These are phyloP conservation scores for Sporisorium sorghi DNA, from an alignment of 1,284 basidiomycete genomes.

Conservation along the genomic window DNA sequence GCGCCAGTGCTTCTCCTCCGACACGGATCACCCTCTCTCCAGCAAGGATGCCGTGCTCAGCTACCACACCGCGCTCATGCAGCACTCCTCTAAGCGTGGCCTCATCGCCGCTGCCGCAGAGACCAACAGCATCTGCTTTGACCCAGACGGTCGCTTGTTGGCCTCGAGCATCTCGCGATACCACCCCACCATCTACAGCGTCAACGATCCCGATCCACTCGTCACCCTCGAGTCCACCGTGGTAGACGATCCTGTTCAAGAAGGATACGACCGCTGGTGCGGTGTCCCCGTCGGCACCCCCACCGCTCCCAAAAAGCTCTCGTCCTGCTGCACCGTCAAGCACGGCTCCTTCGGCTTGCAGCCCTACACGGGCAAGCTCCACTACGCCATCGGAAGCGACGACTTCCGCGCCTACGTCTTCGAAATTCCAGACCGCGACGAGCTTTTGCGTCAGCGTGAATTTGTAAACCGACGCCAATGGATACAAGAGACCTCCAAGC, in stretches of 20 bases:
- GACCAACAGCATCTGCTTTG: conserved; percentile 44
- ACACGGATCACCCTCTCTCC: conserved; percentile 10
- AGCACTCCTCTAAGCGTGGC: conserved; percentile 25
- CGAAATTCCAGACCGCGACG: conserved; percentile 21
- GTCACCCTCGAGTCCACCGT: conserved; percentile 29
- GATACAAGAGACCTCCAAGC: conserved; percentile 13
- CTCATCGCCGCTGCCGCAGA: conserved; percentile 35
- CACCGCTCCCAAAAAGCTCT: conserved; percentile 32
- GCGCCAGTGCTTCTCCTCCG: conserved; percentile 27
- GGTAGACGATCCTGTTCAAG: not conserved
- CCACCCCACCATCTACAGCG: conserved; percentile 41
- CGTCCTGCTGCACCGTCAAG: conserved; percentile 40
- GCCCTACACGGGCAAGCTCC: conserved; percentile 21
- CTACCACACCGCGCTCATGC: conserved; percentile 33
- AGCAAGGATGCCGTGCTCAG: conserved; percentile 39
- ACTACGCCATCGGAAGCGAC: conserved; percentile 41
- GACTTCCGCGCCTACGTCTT: conserved; percentile 46
- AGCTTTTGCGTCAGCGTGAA: conserved; percentile 21
- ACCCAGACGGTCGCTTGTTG: conserved; percentile 30
- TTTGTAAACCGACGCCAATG: conserved; percentile 20
- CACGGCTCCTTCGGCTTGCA: conserved; percentile 43
- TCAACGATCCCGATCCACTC: conserved; percentile 35
- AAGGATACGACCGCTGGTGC: not conserved
- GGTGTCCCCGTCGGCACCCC: conserved; percentile 10
- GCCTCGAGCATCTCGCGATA: conserved; percentile 42